Evolutionary conservation across 2,329 filamentous ascomycete species (phyloP).

Genomic region (Sporothrix curviconia): DNA sequence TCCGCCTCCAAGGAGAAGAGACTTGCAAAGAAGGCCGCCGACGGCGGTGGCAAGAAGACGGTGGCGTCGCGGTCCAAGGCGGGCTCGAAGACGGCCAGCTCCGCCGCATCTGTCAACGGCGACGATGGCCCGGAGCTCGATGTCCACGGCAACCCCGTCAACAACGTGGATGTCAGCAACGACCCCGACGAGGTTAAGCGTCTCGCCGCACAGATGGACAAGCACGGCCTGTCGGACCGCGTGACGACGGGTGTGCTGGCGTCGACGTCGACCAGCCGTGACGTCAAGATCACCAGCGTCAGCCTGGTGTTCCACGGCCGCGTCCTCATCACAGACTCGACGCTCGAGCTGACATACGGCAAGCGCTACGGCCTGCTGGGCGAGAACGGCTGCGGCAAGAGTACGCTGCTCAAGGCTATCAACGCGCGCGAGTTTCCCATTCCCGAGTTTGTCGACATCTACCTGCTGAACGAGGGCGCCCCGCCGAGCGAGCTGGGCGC

Average conservation of each 20-base stretch:
- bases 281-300: conserved; percentile 93
- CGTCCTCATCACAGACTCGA: conserved; percentile 90
- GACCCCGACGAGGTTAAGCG: conserved; percentile 79
- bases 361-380: conserved; percentile 91
- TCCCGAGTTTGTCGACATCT: conserved; percentile 95
- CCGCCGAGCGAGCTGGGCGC: conserved; percentile 83
- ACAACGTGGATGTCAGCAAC: conserved; percentile 49
- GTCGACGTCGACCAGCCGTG: conserved; percentile 76
- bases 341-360: conserved; percentile 85
- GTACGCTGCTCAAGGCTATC: conserved; percentile 93
- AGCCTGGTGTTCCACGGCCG: conserved; percentile 97
- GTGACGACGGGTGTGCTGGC: conserved; percentile 96
- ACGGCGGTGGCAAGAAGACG: conserved; percentile 74
- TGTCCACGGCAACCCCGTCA: conserved; percentile 53
- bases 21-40: conserved; percentile 63
- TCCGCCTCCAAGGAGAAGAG: conserved; percentile 66
- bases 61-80: conserved; percentile 59
- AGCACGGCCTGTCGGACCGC: conserved; percentile 91
- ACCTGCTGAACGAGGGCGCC: conserved; percentile 94
- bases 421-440: conserved; percentile 90
- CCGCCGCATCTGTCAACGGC: conserved; percentile 61
- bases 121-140: conserved; percentile 61
- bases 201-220: conserved; percentile 87
- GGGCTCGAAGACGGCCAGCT: conserved; percentile 57
- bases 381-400: conserved; percentile 99